A percentile compares a stretch with the other conserved stretches of the same genome.
Evolutionary conservation across 306 rosid species (phyloP).

Genomic region (Glycyrrhiza uralensis): DNA sequence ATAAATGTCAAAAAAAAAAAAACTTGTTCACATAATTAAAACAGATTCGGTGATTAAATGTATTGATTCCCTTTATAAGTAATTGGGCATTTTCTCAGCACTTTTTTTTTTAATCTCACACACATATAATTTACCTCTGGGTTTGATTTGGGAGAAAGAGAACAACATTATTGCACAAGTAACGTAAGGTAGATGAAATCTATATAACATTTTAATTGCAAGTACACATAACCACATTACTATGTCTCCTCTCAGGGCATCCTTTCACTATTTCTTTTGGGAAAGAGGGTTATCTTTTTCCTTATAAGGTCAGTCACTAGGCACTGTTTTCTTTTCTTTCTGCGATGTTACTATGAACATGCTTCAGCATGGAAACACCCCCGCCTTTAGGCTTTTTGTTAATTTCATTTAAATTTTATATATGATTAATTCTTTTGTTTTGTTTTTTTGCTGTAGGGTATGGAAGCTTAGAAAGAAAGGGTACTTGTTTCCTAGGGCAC

Average conservation of each 20-base stretch:
- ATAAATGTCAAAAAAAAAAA: too few species aligned
- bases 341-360: conserved; percentile 35
- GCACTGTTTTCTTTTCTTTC: conserved; percentile 38
- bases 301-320: conserved; percentile 47
- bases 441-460: conserved; percentile 30
- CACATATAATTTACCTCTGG: neutral
- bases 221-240: conserved; percentile 47
- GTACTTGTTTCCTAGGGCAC: conserved; percentile 41
- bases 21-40: too few species aligned
- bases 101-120: too few species aligned
- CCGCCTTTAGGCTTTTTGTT: neutral
- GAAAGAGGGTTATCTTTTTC: conserved; percentile 45
- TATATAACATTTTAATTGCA: conserved; percentile 27
- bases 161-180: conserved; percentile 15
- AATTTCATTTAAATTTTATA: conserved; percentile 14
- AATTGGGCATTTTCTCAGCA: too few species aligned
- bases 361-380: conserved; percentile 27
- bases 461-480: conserved; percentile 37
- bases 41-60: too few species aligned
- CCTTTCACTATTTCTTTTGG: conserved; percentile 42
- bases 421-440: neutral
- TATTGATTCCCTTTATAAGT: too few species aligned
- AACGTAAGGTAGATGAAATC: conserved; percentile 19
- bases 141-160: neutral
- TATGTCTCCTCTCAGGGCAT: conserved; percentile 41